phyloP scores from a whole-genome alignment of 345 rosid genomes.

The Ceriops zippeliana region DNA sequence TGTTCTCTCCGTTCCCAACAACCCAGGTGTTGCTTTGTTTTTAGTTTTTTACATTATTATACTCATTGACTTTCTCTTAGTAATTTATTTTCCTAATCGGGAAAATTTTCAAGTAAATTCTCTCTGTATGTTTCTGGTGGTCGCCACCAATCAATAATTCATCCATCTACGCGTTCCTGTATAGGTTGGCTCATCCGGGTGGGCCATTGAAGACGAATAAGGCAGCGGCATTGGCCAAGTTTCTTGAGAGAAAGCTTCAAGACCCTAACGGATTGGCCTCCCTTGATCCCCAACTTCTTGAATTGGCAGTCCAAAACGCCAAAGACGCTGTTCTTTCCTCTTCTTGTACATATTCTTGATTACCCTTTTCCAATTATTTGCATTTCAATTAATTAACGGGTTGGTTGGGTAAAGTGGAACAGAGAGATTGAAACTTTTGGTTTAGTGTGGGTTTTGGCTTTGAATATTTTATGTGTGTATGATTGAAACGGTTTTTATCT shows the following conservation, averaged over 20 bases:
- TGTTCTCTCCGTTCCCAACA: slow-evolving; percentile 36
- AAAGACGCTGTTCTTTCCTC: slow-evolving; percentile 46
- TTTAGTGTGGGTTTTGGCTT: background rate
- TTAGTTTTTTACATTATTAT: background rate
- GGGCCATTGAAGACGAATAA: slow-evolving; percentile 93
- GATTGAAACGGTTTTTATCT: background rate
- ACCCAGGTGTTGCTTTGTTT: slow-evolving; percentile 42
- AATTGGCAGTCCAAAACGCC: slow-evolving; percentile 80
- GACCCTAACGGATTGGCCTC: slow-evolving; percentile 76
- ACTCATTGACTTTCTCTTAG: background rate
- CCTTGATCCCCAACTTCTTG: slow-evolving; percentile 67
- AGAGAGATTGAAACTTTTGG: background rate
- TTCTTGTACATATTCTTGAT: slow-evolving; percentile 33
- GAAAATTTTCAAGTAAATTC: too few species aligned
- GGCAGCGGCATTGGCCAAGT: slow-evolving; percentile 89
- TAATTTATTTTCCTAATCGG: too few species aligned
- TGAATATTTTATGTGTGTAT: background rate
- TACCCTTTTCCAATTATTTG: background rate
- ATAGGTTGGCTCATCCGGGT: slow-evolving; percentile 89
- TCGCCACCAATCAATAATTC: too few species aligned
- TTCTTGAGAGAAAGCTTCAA: slow-evolving; percentile 79
- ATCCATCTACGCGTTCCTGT: too few species aligned
- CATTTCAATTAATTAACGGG: background rate
- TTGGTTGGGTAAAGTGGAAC: background rate
- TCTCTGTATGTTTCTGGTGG: too few species aligned